phyloP scores from a whole-genome alignment of 169 alveolate species.

The Plasmodium falciparum region DNA sequence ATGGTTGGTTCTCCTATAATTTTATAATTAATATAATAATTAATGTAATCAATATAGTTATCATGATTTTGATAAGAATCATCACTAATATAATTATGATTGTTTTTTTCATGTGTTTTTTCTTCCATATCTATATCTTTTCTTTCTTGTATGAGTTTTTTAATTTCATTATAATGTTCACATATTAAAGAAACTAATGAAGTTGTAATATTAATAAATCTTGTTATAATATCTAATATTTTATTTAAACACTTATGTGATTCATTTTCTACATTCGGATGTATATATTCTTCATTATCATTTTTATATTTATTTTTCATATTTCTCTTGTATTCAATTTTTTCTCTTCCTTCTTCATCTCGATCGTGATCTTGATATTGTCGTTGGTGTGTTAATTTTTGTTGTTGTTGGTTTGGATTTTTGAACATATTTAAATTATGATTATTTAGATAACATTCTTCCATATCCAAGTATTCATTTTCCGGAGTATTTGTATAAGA shows the following conservation, averaged over 20 bases:
- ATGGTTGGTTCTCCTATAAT: slow-evolving; percentile 70
- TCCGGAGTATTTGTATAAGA: background rate
- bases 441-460: too few species aligned
- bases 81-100: slow-evolving; percentile 16
- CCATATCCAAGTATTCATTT: too few species aligned
- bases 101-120: background rate
- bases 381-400: too few species aligned
- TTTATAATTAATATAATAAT: slow-evolving; percentile 39
- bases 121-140: slow-evolving; percentile 7
- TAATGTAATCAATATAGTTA: slow-evolving; percentile 49
- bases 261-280: slow-evolving; percentile 17
- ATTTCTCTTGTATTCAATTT: too few species aligned
- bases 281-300: too few species aligned
- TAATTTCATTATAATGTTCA: slow-evolving; percentile 58
- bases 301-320: too few species aligned
- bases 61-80: slow-evolving; percentile 7
- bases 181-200: slow-evolving; percentile 59
- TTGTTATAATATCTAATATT: slow-evolving; percentile 51
- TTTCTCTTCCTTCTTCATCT: too few species aligned
- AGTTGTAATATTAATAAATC: slow-evolving; percentile 60
- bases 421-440: too few species aligned
- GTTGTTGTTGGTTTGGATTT: too few species aligned
- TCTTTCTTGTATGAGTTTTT: slow-evolving; percentile 26
- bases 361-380: too few species aligned
- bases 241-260: slow-evolving; percentile 38